Evolutionary conservation across 345 rosid species (phyloP).

Genomic region (Adansonia digitata): DNA sequence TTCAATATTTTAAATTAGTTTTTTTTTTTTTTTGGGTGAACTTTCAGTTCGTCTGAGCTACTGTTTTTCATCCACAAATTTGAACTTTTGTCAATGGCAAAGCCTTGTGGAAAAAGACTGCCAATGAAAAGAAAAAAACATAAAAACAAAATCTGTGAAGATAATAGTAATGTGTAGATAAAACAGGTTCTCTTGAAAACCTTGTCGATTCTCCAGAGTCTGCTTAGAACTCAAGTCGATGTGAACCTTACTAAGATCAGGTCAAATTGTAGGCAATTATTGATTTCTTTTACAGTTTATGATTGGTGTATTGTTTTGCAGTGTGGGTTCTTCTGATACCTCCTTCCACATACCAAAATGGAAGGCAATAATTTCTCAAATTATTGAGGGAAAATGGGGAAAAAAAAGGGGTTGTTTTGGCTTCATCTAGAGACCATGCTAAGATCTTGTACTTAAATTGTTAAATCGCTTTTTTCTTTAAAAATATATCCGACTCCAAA

Average conservation of each 20-base stretch:
- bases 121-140: neutral
- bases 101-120: neutral
- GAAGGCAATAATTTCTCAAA: neutral
- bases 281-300: neutral
- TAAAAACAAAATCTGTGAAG: no score
- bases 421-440: neutral
- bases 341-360: neutral
- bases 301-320: neutral
- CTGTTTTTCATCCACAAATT: neutral
- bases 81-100: neutral
- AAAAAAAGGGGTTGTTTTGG: neutral
- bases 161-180: no score
- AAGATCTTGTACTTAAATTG: neutral
- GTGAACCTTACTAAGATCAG: neutral
- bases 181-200: no score
- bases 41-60: neutral
- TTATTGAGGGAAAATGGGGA: neutral
- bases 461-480: neutral
- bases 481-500: neutral
- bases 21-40: no score
- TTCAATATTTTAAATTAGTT: neutral
- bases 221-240: no score
- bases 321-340: neutral
- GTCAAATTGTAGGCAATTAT: slow-evolving; percentile 5
- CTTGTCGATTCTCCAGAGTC: no score